These are phyloP conservation scores for Pseudogymnoascus sp. DNA, from an alignment of 2,329 filamentous ascomycete species.

Conservation along the genomic window DNA sequence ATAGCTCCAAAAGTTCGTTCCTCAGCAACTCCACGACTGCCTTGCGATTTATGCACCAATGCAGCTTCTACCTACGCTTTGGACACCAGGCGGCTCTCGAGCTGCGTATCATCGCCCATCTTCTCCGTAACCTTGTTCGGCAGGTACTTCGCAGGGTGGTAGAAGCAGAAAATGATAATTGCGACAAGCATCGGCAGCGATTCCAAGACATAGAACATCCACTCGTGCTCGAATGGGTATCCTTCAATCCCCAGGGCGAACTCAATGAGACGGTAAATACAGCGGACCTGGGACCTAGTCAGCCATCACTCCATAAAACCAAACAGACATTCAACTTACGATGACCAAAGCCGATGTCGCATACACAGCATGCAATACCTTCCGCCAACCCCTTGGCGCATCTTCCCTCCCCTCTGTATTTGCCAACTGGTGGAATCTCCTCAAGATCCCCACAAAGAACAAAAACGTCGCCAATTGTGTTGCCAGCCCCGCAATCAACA, in stretches of 20 bases:
- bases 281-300: slow-evolving; percentile 36
- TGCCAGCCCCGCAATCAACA: slow-evolving; percentile 37
- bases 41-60: not conserved
- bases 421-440: slow-evolving; percentile 32
- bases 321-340: slow-evolving; percentile 29
- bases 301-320: not conserved
- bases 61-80: not conserved
- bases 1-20: not conserved
- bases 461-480: slow-evolving; percentile 36
- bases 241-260: slow-evolving; percentile 44
- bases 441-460: slow-evolving; percentile 35
- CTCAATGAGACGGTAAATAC: slow-evolving; percentile 46
- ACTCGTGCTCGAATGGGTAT: slow-evolving; percentile 44
- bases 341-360: slow-evolving; percentile 39
- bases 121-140: slow-evolving; percentile 14
- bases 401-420: slow-evolving; percentile 17
- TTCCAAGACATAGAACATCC: slow-evolving; percentile 47
- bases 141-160: slow-evolving; percentile 39
- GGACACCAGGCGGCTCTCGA: not conserved
- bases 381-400: slow-evolving; percentile 32
- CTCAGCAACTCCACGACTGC: not conserved
- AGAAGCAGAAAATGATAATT: slow-evolving; percentile 41
- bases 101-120: not conserved
- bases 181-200: slow-evolving; percentile 41
- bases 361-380: slow-evolving; percentile 36